A percentile compares a stretch with the other conserved stretches of the same genome.
Conservation (phyloP, 225 moss, liverwort and hornwort genomes). For the Thuidium tamariscinum region DNA sequence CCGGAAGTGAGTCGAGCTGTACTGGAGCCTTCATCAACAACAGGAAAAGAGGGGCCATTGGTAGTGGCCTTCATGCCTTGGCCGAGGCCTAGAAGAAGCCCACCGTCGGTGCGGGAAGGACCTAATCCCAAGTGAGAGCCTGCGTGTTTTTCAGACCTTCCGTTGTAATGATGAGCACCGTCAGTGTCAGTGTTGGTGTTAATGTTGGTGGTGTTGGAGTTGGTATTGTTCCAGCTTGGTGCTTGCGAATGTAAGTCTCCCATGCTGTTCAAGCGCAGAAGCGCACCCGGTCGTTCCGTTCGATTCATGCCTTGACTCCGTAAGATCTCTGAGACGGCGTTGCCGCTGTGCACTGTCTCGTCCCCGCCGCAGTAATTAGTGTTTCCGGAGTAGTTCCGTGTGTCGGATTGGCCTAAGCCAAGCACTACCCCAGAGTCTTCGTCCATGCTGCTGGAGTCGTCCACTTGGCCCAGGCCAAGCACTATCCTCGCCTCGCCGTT, state of each 20-base stretch:
- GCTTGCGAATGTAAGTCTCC: constrained; percentile 15
- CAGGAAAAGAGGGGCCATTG: constrained; percentile 38
- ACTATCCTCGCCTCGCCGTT: constrained; percentile 21
- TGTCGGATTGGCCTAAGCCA: constrained; percentile 37
- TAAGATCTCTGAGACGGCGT: constrained; percentile 18
- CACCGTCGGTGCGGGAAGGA: constrained; percentile 6
- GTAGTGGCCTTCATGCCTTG: constrained; percentile 28
- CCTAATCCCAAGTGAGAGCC: constrained; percentile 36
- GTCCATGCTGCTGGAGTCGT: constrained; percentile 39
- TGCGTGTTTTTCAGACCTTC: constrained; percentile 10
- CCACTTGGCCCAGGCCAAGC: constrained; percentile 28
- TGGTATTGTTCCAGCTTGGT: not conserved
- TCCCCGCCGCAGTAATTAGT: constrained; percentile 17
- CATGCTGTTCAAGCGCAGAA: constrained; percentile 40
- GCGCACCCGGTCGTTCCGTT: constrained; percentile 15
- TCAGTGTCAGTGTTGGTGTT: not conserved
- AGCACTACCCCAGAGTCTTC: constrained; percentile 39
- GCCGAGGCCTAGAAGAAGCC: constrained; percentile 43
- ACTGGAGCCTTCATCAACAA: constrained; percentile 96
- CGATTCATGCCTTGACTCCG: not conserved
- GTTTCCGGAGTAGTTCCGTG: constrained; percentile 19
- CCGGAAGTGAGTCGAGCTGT: constrained; percentile 72
- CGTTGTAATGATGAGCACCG: not conserved
- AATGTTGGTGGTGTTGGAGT: not conserved
- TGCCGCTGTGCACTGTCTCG: constrained; percentile 43